Conservation (phyloP, 225 moss, liverwort and hornwort species). For the Climacium dendroides region DNA sequence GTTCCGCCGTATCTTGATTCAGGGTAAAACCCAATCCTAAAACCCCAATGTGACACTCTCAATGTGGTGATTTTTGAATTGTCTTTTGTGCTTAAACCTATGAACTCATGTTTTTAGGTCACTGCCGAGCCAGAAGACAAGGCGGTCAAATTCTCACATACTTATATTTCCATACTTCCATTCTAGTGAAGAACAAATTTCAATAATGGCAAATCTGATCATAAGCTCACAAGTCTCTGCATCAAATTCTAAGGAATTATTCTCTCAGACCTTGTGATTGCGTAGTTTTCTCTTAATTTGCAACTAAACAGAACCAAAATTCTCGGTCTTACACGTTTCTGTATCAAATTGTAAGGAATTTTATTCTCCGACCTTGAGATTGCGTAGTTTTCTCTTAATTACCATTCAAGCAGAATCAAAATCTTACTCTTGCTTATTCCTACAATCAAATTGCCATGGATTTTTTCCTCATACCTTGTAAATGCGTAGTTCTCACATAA, state of each 20-base stretch:
- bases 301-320: background rate
- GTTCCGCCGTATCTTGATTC: constrained; percentile 25
- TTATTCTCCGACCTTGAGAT: too few species aligned
- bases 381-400: background rate
- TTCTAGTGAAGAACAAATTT: background rate
- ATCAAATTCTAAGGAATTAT: background rate
- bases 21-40: background rate
- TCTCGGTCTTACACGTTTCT: background rate
- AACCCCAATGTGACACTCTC: background rate
- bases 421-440: background rate
- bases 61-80: background rate
- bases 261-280: background rate
- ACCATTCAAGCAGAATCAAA: background rate
- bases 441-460: background rate
- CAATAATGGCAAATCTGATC: background rate
- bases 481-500: background rate
- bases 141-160: background rate
- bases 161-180: background rate
- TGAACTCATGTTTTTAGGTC: background rate
- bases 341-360: background rate
- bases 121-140: background rate
- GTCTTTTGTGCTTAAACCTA: background rate
- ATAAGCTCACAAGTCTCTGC: background rate
- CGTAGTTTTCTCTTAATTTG: background rate
- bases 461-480: background rate